These are phyloP conservation scores for Pythium aphanidermatum DNA, from an alignment of 352 stramenopile species.

Conservation along the genomic window DNA sequence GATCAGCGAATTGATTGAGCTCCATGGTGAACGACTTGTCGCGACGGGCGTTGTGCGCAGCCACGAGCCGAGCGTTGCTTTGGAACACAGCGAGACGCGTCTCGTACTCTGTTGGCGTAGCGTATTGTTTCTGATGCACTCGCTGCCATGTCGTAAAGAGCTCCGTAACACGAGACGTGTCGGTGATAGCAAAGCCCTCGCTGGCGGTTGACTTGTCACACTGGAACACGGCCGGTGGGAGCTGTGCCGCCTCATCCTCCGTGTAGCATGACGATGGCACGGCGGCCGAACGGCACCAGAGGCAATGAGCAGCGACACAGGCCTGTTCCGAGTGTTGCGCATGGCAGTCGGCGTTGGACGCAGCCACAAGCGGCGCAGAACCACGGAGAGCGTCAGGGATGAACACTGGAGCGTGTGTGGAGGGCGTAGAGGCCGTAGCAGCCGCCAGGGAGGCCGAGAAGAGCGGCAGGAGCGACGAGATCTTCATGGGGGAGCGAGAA, in stretches of 20 bases:
- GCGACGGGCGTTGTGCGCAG: conserved; percentile 43
- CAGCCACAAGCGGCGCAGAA: not conserved
- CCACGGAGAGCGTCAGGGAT: conserved; percentile 7
- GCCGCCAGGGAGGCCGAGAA: too few relatives aligned
- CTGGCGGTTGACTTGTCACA: conserved; percentile 35
- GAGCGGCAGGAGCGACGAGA: too few relatives aligned
- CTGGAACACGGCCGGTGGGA: conserved; percentile 70
- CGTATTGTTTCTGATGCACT: conserved; percentile 41
- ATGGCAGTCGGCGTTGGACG: conserved; percentile 36
- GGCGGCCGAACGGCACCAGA: conserved; percentile 71
- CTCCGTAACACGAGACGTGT: conserved; percentile 21
- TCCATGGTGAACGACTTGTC: conserved; percentile 56
- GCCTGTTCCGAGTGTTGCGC: conserved; percentile 32
- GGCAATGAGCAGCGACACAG: conserved; percentile 54
- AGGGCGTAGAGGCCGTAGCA: not conserved
- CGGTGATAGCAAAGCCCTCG: conserved; percentile 30
- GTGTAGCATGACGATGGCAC: conserved; percentile 80
- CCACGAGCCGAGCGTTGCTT: conserved; percentile 54
- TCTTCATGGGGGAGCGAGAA: too few relatives aligned
- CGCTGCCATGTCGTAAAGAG: conserved; percentile 57
- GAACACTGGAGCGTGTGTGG: conserved; percentile 26
- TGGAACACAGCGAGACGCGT: conserved; percentile 51
- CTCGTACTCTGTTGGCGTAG: conserved; percentile 38
- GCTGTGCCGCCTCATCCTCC: conserved; percentile 46
- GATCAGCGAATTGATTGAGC: conserved; percentile 72